Evolutionary conservation across 306 rosid species (phyloP).

Genomic region (Fagus sylvatica): DNA sequence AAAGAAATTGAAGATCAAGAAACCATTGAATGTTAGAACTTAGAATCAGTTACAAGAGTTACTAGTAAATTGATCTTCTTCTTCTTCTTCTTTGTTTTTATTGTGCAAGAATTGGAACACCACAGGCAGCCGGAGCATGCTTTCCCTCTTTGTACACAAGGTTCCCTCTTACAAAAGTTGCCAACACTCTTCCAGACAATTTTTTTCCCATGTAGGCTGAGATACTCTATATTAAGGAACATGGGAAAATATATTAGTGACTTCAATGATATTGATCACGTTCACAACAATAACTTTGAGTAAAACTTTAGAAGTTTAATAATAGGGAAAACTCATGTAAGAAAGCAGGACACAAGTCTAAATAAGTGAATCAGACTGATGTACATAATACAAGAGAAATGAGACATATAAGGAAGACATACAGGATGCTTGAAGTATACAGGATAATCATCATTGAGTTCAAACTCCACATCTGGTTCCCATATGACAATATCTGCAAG

Average conservation of each 20-base stretch:
- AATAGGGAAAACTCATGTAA: not conserved
- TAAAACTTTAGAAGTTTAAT: not conserved
- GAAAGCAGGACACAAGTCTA: not conserved
- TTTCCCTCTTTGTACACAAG: conserved; percentile 70
- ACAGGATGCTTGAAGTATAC: conserved; percentile 72
- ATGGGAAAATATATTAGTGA: not conserved
- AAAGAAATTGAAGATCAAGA: not conserved
- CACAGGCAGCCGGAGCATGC: conserved; percentile 81
- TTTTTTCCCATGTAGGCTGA: conserved; percentile 88
- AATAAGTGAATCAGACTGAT: conserved; percentile 1
- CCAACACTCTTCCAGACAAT: conserved; percentile 71
- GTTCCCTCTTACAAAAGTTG: conserved; percentile 90
- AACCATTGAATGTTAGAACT: not conserved
- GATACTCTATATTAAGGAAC: conserved; percentile 39
- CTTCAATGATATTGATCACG: not conserved
- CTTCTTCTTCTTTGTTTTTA: conserved; percentile 4
- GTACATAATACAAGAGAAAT: conserved; percentile 8
- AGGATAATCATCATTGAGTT: conserved; percentile 55
- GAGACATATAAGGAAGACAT: conserved; percentile 13
- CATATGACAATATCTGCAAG: conserved; percentile 88
- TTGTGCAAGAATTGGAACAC: conserved; percentile 68
- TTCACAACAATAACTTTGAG: not conserved
- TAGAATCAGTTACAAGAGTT: not conserved
- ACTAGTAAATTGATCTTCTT: not conserved
- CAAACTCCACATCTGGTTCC: conserved; percentile 82